A percentile compares a stretch with the other conserved stretches of the same genome.
phyloP scores from a whole-genome alignment of 805 yeast species.

The Candida yuanshanica region DNA sequence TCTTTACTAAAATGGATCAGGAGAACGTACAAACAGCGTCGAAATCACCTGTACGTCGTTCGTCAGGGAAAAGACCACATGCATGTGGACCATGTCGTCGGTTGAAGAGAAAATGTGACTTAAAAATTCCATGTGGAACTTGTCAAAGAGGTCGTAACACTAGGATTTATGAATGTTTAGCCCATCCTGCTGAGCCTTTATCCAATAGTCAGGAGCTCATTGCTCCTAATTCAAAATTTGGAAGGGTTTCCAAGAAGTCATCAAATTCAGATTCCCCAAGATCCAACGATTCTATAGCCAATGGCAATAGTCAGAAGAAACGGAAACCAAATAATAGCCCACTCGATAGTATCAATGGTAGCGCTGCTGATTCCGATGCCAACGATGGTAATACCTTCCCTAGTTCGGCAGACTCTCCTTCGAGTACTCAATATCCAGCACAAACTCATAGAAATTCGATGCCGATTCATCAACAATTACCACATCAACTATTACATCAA shows the following conservation, averaged over 20 bases:
- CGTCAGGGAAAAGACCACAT: constrained; percentile 21
- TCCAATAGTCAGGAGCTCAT: constrained; percentile 17
- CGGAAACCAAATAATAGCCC: not conserved
- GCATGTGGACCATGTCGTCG: constrained; percentile 27
- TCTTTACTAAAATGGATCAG: too few species aligned
- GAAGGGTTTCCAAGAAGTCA: constrained; percentile 12
- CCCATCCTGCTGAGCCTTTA: constrained; percentile 22
- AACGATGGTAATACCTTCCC: not conserved
- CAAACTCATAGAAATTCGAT: not conserved
- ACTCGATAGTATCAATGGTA: not conserved
- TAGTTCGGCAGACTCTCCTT: not conserved
- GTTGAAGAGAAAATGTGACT: constrained; percentile 23
- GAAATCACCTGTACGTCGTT: not conserved
- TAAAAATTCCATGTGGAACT: constrained; percentile 23
- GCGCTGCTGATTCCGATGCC: constrained; percentile 10
- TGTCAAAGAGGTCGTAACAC: constrained; percentile 21
- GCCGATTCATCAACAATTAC: constrained; percentile 1
- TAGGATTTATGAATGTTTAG: constrained; percentile 21
- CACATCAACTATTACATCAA: too few species aligned
- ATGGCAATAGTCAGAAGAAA: not conserved
- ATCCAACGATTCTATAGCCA: not conserved
- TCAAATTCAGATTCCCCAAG: constrained; percentile 5
- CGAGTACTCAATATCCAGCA: not conserved
- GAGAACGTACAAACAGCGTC: too few species aligned
- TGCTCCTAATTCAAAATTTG: constrained; percentile 20